These are phyloP conservation scores for Solanum virginianum DNA, from an alignment of 257 asterid genomes.

Conservation along the genomic window DNA sequence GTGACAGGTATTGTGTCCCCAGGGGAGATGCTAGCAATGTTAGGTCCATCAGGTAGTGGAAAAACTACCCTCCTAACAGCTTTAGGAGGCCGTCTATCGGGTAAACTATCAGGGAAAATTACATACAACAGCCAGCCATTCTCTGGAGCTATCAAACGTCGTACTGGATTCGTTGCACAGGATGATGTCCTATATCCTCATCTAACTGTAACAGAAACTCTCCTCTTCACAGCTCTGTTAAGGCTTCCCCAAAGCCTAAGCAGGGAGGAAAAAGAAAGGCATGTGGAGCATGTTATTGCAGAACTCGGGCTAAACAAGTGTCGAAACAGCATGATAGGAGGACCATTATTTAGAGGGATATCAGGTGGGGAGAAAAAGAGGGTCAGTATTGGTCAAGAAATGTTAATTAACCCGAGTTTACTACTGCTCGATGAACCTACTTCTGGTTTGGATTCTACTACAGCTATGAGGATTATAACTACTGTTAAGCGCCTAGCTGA, in stretches of 20 bases:
- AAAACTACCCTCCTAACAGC: constrained; percentile 93
- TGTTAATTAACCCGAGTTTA: constrained; percentile 88
- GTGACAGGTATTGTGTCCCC: constrained; percentile 86
- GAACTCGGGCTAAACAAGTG: constrained; percentile 68
- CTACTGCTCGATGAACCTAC: constrained; percentile 92
- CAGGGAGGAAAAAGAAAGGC: constrained; percentile 45
- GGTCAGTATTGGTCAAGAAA: constrained; percentile 96
- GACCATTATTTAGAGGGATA: constrained; percentile 75
- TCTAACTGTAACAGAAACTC: constrained; percentile 82
- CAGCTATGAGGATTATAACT: constrained; percentile 73
- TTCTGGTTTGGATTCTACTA: constrained; percentile 94
- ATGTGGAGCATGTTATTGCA: constrained; percentile 61
- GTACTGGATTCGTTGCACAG: constrained; percentile 90
- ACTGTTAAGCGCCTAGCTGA: constrained; percentile 62
- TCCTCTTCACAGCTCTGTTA: constrained; percentile 72
- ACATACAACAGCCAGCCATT: constrained; percentile 78
- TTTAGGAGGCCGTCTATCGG: constrained; percentile 90
- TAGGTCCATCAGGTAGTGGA: constrained; percentile 98
- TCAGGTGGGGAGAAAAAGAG: constrained; percentile 98
- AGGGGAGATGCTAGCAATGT: constrained; percentile 92
- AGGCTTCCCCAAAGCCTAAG: constrained; percentile 59
- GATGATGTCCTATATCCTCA: constrained; percentile 84
- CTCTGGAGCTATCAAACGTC: constrained; percentile 70
- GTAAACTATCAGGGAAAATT: constrained; percentile 77
- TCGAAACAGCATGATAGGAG: constrained; percentile 77